Percentiles rank a stretch among this genome's conserved stretches.
These are phyloP conservation scores for Cercospora brassicicola DNA, from an alignment of 2,329 filamentous ascomycete genomes.

Conservation along the genomic window DNA sequence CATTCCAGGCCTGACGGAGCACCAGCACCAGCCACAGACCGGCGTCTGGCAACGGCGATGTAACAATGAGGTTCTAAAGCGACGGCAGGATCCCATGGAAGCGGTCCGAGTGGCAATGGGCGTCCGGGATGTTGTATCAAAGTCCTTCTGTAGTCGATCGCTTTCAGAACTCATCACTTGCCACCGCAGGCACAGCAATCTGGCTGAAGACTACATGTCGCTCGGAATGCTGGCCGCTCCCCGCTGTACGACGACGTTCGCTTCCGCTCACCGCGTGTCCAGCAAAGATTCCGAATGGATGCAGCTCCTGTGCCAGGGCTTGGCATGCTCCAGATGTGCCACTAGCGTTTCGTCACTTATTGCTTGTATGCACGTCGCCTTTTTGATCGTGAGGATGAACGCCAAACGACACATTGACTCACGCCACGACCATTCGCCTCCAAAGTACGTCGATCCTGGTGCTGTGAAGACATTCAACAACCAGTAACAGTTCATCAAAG, in stretches of 20 bases:
- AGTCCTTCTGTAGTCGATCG: background rate
- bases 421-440: background rate
- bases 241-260: background rate
- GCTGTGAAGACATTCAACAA: background rate
- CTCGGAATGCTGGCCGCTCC: background rate
- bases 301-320: background rate
- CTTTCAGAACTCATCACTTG: background rate
- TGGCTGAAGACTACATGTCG: background rate
- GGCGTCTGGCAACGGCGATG: background rate
- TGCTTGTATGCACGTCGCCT: conserved; percentile 6
- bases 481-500: background rate
- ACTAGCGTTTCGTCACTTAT: background rate
- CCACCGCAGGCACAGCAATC: background rate
- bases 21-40: background rate
- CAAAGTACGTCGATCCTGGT: background rate
- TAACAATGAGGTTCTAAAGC: background rate
- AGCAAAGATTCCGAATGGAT: background rate
- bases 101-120: background rate
- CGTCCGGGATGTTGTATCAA: background rate
- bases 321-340: background rate
- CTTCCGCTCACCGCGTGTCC: background rate
- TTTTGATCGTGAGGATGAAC: background rate
- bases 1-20: background rate
- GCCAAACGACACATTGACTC: background rate
- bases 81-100: background rate